phyloP scores from a whole-genome alignment of 352 stramenopile genomes.

The Pythium monospermum region DNA sequence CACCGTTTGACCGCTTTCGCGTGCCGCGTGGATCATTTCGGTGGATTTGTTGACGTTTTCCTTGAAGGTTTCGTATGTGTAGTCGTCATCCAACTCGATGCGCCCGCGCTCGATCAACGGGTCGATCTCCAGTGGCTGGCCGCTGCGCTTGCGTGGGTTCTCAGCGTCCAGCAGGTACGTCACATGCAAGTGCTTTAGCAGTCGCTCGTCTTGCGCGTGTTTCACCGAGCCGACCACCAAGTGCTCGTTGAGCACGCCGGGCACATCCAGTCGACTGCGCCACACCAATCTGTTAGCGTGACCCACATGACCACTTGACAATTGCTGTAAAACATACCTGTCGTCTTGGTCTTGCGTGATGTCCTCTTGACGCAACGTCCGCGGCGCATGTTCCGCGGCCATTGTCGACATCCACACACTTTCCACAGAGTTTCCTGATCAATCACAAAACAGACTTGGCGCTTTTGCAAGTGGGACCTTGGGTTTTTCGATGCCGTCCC shows the following conservation, averaged over 20 bases:
- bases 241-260: conserved; percentile 45
- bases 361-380: conserved; percentile 4
- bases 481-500: background rate
- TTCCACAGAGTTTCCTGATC: too few relatives aligned
- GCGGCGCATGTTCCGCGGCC: conserved; percentile 4
- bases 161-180: conserved; percentile 50
- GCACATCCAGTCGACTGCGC: conserved; percentile 63
- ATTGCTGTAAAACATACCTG: conserved; percentile 5
- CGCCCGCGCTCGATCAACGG: conserved; percentile 28
- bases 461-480: too few relatives aligned
- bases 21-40: conserved; percentile 37
- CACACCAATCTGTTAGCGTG: too few relatives aligned
- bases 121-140: conserved; percentile 12
- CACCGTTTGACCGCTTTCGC: conserved; percentile 37
- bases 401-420: conserved; percentile 4
- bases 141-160: conserved; percentile 52
- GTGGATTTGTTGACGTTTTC: conserved; percentile 33
- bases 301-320: too few relatives aligned
- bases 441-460: too few relatives aligned
- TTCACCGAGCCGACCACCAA: conserved; percentile 58
- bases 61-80: conserved; percentile 56
- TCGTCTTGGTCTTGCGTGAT: conserved; percentile 8
- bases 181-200: conserved; percentile 55
- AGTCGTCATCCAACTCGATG: conserved; percentile 62
- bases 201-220: conserved; percentile 43